Evolutionary conservation across 1,139 yeast species (phyloP).

Genomic region (Hansenula anomala): DNA sequence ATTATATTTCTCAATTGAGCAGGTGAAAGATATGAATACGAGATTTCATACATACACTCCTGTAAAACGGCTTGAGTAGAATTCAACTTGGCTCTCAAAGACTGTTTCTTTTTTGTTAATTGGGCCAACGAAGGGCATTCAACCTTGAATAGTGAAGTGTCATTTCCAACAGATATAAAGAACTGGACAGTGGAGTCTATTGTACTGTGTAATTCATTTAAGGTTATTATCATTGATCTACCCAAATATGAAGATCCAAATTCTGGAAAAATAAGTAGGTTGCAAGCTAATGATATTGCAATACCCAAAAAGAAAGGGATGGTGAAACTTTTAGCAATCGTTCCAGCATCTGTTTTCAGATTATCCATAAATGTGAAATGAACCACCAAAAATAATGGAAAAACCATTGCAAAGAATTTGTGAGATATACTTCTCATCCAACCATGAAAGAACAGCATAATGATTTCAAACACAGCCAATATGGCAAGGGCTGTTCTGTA

Average conservation of each 20-base stretch:
- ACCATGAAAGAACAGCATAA: slow-evolving; percentile 43
- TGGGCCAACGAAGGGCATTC: slow-evolving; percentile 24
- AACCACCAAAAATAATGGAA: slow-evolving; percentile 40
- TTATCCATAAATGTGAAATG: slow-evolving; percentile 41
- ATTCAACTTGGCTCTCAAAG: slow-evolving; percentile 28
- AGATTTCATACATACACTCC: slow-evolving; percentile 43
- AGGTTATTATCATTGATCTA: slow-evolving; percentile 32
- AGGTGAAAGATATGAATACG: slow-evolving; percentile 43
- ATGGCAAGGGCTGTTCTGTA: slow-evolving; percentile 36
- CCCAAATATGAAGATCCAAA: slow-evolving; percentile 47
- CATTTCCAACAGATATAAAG: slow-evolving; percentile 28
- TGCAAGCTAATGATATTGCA: slow-evolving; percentile 36
- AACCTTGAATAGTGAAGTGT: slow-evolving; percentile 13
- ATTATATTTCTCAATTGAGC: slow-evolving; percentile 32
- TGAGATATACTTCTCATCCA: slow-evolving; percentile 43
- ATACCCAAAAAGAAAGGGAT: slow-evolving; percentile 41
- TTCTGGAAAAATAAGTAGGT: slow-evolving; percentile 41
- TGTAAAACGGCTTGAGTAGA: slow-evolving; percentile 35
- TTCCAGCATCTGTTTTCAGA: slow-evolving; percentile 25
- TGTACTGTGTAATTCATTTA: slow-evolving; percentile 36
- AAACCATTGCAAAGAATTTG: slow-evolving; percentile 39
- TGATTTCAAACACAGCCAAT: slow-evolving; percentile 37
- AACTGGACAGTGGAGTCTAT: slow-evolving; percentile 33
- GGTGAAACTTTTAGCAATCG: slow-evolving; percentile 31
- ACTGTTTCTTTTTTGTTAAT: slow-evolving; percentile 25